Evolutionary conservation across 257 asterid species (phyloP), one percentile per base, ranked within the genome.

Genomic region (Striga asiatica): DNA sequence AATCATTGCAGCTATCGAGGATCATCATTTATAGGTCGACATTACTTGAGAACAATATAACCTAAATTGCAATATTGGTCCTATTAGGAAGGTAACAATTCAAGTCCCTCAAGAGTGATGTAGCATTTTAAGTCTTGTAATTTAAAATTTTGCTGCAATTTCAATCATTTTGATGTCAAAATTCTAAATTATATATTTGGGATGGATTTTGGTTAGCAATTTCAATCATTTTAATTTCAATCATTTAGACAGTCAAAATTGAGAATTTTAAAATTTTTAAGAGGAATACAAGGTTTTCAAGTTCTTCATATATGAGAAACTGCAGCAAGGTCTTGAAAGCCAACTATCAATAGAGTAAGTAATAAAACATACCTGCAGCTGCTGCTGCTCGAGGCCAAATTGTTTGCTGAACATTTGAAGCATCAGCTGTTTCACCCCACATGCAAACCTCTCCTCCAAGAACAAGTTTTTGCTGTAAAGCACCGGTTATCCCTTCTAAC

Each of bases 371-470:
- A 85, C 97, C 97, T 72, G 97, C 95, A 31, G 87, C 95, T 8
- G 95, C 97, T 12, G 95, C 97, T 55, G 97, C 97, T 76, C 97
- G 89, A 56, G 97, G 97, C 97, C 97, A 89, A 76, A 85, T 85
- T 59, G 93, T 89, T 71, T 85, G 93, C 41, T 77, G 92, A 66
- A 85, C 80, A 57, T 85, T 65, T 0, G 97, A 89, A 60, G 97
- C 75, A 81, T 89, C 97, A 46, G 82, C 93, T 21, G 70, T 81
- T 74, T 85, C 97, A 34, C 81, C 74, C 97, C 97, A 89, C 94
- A 85, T 81, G 79, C 97, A 89, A 50, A 81, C 97, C 78, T 89
- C 95, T 37, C 95, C 97, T 46, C 97, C 97, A 41, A 89, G 76
- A 63, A 89, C 88, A 45, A 83, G 94, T 52, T 79, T 74, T 73